Base-by-base conservation (phyloP, 768 basidiomycete genomes). In the Hypholoma fasciculare region DNA sequence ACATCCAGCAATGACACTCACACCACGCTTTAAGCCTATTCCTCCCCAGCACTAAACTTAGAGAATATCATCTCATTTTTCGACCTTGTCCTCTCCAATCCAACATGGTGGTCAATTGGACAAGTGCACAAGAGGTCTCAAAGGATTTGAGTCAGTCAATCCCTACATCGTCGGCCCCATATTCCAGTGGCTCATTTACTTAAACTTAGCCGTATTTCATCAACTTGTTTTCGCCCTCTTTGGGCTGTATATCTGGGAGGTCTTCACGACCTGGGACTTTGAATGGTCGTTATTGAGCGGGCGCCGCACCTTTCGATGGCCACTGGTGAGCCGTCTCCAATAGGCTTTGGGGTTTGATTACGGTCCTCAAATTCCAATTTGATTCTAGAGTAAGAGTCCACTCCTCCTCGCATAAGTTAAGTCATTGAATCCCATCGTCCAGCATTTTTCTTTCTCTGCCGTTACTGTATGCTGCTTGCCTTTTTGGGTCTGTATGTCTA, bases 391-490 rank as follows among this genome's bases (percentile, higher is more conserved):
- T 73, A 54, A 58, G 61, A 63, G 17, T 30, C 11, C 46, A 49
- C 17, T 16, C 49, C 50, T 51, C 26, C 23, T 46, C 34, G 9
- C 42, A 52, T 13, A 23, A 48, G 44, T 48, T 12, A 44, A 16
- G 3, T 27, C 17, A 20, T 34, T 44, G 30, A 3, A 14, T 7
- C 26, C 43, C 13, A 6, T 26, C 60, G 26, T 20, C 1, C 48
- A 76, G 87, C 82, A 23, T 85, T 87, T 59, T 87, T 87, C 67
- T 88, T 90, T 67, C 72, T 87, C 23, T 86, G 83, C 67, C 83
- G 88, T 59, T 90, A 90, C 68, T 87, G 85, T 69, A 84, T 89
- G 77, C 65, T 90, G n/a, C 75, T 83, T 56, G 80, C 87, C 3
- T 77, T 89, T 64, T 68, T 85, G 61, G 87, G 88, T 56, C 61